Conservation (phyloP, 2,329 filamentous ascomycete genomes). For the Septoria linicola region DNA sequence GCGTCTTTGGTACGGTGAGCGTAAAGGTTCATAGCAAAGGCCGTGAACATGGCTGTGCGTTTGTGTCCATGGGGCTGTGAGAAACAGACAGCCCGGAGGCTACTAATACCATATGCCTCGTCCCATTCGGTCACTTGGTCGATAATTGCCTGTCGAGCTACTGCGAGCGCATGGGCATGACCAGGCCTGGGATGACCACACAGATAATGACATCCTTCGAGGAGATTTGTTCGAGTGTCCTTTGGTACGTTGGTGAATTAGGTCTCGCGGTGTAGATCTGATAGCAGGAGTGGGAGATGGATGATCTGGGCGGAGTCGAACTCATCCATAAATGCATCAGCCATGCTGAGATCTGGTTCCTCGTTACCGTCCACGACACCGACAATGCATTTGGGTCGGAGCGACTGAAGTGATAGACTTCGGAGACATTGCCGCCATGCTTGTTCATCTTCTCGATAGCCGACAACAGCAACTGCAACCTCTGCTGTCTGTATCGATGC, state of each 20-base stretch:
- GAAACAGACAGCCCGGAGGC: conserved; percentile 7
- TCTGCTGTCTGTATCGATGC: conserved; percentile 3
- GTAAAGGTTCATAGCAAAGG: conserved; percentile 2
- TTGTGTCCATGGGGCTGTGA: conserved; percentile 11
- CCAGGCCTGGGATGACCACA: conserved; percentile 2
- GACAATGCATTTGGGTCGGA: conserved; percentile 8
- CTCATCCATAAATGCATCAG: conserved; percentile 5
- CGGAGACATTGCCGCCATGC: conserved; percentile 12
- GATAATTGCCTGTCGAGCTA: conserved; percentile 4
- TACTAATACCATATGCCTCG: background rate
- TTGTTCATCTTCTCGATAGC: conserved; percentile 13
- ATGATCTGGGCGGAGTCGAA: conserved; percentile 6
- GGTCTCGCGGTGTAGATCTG: conserved; percentile 9
- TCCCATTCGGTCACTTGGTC: conserved; percentile 9
- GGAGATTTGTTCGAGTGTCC: conserved; percentile 1
- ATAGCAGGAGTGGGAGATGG: conserved; percentile 8
- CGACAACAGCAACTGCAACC: conserved; percentile 11
- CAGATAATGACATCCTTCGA: background rate
- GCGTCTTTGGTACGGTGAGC: background rate
- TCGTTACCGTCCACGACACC: conserved; percentile 13
- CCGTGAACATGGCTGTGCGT: conserved; percentile 12
- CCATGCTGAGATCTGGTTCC: conserved; percentile 9
- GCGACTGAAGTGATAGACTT: conserved; percentile 3
- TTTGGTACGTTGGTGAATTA: conserved; percentile 6
- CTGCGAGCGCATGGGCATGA: background rate